These are phyloP conservation scores for Lablab purpureus DNA, from an alignment of 306 rosid genomes.

Conservation along the genomic window DNA sequence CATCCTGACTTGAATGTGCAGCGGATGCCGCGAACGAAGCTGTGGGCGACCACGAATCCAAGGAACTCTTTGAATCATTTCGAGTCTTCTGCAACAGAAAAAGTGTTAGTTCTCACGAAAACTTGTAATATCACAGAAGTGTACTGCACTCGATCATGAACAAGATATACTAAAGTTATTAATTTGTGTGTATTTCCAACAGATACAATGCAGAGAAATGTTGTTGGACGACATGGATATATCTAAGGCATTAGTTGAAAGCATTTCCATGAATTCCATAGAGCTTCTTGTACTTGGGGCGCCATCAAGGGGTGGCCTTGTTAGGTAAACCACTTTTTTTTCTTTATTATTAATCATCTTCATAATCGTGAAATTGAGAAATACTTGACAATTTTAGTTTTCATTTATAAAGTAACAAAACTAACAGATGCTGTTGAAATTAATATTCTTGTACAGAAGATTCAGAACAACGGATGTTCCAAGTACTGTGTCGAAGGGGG, in stretches of 20 bases:
- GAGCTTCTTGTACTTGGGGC: slow-evolving; percentile 83
- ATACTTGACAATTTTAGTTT: too few species aligned
- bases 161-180: not conserved
- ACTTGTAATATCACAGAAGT: too few species aligned
- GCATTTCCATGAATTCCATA: slow-evolving; percentile 46
- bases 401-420: too few species aligned
- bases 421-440: not conserved
- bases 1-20: slow-evolving; percentile 42
- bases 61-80: slow-evolving; percentile 77
- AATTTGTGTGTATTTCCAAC: not conserved
- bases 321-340: slow-evolving; percentile 48
- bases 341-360: too few species aligned
- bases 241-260: slow-evolving; percentile 63
- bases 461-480: slow-evolving; percentile 70
- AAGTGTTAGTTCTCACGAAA: slow-evolving; percentile 53
- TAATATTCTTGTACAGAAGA: slow-evolving; percentile 57
- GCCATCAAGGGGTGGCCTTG: slow-evolving; percentile 66
- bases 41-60: slow-evolving; percentile 54
- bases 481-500: slow-evolving; percentile 62
- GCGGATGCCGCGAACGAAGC: slow-evolving; percentile 48
- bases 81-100: slow-evolving; percentile 76
- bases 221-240: slow-evolving; percentile 66
- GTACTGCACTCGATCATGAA: not conserved
- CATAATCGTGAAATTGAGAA: not conserved
- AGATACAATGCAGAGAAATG: slow-evolving; percentile 79